Evolutionary conservation across 2,329 filamentous ascomycete species (phyloP), one percentile per base, ranked within the genome.

Genomic region (Fusarium udum): DNA sequence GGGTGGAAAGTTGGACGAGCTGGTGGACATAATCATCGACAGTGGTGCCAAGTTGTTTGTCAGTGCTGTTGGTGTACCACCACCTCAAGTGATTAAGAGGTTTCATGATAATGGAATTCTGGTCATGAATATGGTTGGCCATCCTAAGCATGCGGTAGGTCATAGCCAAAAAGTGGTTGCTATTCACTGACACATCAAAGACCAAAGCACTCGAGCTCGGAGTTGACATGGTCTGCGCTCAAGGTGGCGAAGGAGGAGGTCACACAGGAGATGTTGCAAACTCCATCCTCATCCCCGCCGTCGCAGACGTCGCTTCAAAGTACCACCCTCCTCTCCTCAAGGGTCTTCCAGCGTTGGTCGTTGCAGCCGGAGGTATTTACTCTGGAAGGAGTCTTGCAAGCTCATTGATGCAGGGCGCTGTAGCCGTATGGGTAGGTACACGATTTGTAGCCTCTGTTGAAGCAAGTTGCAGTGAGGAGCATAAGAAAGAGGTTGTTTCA

Each of bases 101-200:
- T 86, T 98, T 49, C 95, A 98, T 79, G 87, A 87, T 14, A 92
- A 92, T 0, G 93, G 93, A 0, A 93, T 98, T 45, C 80, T 97
- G 67, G 87, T 98, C 40, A 98, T 98, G 95, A 98, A 98, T 82
- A 98, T 98, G 95, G 95, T 98, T 26, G 95, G 95, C 0, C 93
- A 95, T 77, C 95, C 95, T 4, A 94, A 92, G 80, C 95, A 98
- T 81, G 95, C 95, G 2, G 89, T 92, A 66, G 67, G 76, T 49
- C 12, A 22, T 14, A 16, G 13, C 2, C 22, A 15, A 4, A 10
- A 4, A 9, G 3, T 36, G 6, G 31, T 20, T 46, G 6, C 28
- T 40, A 28, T 24, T 31, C 20, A 28, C 71, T 78, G 46, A 78
- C 59, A 31, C 26, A 45, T 16, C 7, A 31, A 31, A 78, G 76